Conservation (phyloP, 2,329 filamentous ascomycete genomes). For the Nannizzia gypsea region DNA sequence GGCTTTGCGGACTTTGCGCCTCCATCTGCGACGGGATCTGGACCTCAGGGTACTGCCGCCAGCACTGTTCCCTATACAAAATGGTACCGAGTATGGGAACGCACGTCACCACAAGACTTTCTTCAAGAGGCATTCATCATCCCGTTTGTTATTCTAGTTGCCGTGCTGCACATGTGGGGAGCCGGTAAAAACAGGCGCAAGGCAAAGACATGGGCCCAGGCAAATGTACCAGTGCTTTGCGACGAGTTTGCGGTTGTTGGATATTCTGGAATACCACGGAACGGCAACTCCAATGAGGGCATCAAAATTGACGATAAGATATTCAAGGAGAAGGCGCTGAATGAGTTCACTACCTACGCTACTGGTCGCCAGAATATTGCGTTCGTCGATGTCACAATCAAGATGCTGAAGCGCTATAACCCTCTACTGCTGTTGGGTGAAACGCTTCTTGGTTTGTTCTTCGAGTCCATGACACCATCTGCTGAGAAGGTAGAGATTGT, state of each 20-base stretch:
- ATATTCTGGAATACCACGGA: constrained; percentile 48
- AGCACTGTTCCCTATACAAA: constrained; percentile 62
- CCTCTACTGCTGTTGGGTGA: constrained; percentile 59
- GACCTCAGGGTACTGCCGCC: constrained; percentile 35
- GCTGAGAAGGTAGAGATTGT: constrained; percentile 63
- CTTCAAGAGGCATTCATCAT: constrained; percentile 74
- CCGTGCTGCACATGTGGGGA: constrained; percentile 71
- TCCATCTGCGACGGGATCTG: constrained; percentile 17
- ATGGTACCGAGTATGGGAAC: constrained; percentile 97
- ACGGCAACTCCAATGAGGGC: constrained; percentile 10
- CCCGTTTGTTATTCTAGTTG: constrained; percentile 58
- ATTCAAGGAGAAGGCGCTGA: constrained; percentile 75
- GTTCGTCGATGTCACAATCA: constrained; percentile 75
- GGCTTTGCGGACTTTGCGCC: constrained; percentile 13
- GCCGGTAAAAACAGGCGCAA: constrained; percentile 66
- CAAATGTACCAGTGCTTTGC: constrained; percentile 58
- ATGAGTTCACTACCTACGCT: constrained; percentile 77
- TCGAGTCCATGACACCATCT: constrained; percentile 61
- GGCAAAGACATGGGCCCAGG: constrained; percentile 67
- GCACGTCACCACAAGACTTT: constrained; percentile 73
- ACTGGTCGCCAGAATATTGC: constrained; percentile 87
- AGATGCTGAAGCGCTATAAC: constrained; percentile 77
- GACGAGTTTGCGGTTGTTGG: constrained; percentile 82
- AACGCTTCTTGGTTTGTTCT: constrained; percentile 57
- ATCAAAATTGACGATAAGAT: constrained; percentile 31